Evolutionary conservation across 129 eudicot genomes (phyloP).

Genomic region (Centella asiatica): DNA sequence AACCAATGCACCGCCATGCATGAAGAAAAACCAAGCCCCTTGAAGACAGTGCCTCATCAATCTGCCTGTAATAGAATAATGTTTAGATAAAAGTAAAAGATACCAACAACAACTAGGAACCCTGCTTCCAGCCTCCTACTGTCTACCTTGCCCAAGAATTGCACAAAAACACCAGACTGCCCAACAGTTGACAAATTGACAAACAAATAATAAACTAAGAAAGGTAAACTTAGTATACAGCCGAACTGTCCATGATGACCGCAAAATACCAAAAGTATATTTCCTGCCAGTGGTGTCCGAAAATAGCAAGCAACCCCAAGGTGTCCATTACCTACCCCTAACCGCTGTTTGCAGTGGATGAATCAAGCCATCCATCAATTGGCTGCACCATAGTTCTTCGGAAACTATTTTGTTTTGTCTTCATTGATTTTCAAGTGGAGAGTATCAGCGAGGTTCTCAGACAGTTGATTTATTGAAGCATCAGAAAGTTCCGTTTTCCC

Average conservation of each 20-base stretch:
- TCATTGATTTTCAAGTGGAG: constrained; percentile 3
- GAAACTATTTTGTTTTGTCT: background rate
- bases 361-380: background rate
- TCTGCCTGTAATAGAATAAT: background rate
- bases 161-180: background rate
- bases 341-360: background rate
- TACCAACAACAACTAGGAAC: background rate
- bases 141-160: background rate
- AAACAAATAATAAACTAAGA: background rate
- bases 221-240: constrained; percentile 1
- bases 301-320: background rate
- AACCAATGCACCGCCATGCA: background rate
- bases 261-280: background rate
- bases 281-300: background rate
- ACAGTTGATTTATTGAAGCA: constrained; percentile 6
- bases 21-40: background rate
- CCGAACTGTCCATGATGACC: background rate
- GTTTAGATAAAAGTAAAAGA: background rate
- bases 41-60: background rate
- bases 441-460: constrained; percentile 7
- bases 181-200: background rate
- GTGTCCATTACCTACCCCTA: background rate
- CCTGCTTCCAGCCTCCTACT: background rate
- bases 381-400: background rate
- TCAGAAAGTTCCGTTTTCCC: background rate